Conservation (phyloP, 305 asterid species). For the Nicotiana rustica region DNA sequence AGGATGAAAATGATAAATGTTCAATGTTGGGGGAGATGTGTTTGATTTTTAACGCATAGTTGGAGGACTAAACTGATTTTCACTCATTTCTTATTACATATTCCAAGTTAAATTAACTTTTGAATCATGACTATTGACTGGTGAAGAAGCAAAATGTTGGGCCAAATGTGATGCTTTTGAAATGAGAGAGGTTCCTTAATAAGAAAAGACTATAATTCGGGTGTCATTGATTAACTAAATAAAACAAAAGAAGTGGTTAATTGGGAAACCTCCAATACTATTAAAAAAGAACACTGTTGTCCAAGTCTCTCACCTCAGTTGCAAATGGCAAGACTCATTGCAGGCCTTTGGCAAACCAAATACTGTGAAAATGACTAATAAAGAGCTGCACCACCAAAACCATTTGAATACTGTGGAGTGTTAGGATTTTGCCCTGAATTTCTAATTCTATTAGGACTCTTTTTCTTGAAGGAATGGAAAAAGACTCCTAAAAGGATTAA, state of each 20-base stretch:
- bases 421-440: too few species aligned
- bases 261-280: not conserved
- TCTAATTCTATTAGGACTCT: too few species aligned
- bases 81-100: too few species aligned
- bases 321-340: slow-evolving; percentile 73
- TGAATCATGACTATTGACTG: too few species aligned
- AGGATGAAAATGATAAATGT: too few species aligned
- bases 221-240: not conserved
- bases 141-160: not conserved
- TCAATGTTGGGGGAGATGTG: too few species aligned
- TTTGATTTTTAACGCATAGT: too few species aligned
- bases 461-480: too few species aligned
- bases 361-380: slow-evolving; percentile 20
- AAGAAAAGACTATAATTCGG: not conserved
- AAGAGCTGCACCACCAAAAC: slow-evolving; percentile 11
- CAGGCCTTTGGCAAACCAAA: slow-evolving; percentile 54
- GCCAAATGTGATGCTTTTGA: not conserved
- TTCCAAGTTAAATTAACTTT: not conserved
- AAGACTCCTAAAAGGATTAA: too few species aligned
- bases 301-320: slow-evolving; percentile 41
- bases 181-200: not conserved
- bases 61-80: too few species aligned
- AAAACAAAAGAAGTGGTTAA: not conserved
- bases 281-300: not conserved
- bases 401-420: slow-evolving; percentile 8